Evolutionary conservation across 1,284 basidiomycete species (phyloP).

Genomic region (Cryptococcus depauperatus): DNA sequence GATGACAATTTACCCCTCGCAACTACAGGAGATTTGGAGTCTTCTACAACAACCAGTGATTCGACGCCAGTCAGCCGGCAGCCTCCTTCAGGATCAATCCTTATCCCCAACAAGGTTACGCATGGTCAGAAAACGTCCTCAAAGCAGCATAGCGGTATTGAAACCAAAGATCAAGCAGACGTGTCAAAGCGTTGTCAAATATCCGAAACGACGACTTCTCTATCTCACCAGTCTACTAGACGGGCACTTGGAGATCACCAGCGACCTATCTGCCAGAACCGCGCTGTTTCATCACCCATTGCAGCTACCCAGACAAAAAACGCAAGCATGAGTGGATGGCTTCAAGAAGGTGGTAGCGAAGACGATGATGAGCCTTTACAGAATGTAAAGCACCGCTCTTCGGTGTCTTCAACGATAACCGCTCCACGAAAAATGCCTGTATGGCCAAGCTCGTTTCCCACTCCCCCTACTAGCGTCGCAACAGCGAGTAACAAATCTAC

Average conservation of each 20-base stretch:
- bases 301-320: not conserved
- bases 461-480: not conserved
- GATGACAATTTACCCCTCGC: not conserved
- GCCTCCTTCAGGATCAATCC: not conserved
- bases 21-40: too few species aligned
- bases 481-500: not conserved
- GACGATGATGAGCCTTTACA: conserved; percentile 17
- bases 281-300: conserved; percentile 3
- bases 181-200: not conserved
- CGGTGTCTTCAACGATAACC: conserved; percentile 2
- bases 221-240: not conserved
- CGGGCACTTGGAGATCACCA: conserved; percentile 6
- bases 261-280: conserved; percentile 4
- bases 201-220: not conserved
- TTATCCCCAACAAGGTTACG: conserved; percentile 5
- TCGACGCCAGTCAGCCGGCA: not conserved
- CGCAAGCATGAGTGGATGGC: too few species aligned
- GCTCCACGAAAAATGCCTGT: not conserved
- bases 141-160: conserved; percentile 13
- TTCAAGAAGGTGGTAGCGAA: not conserved
- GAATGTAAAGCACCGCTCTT: conserved; percentile 5
- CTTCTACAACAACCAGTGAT: conserved; percentile 6
- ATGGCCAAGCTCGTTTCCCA: not conserved
- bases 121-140: conserved; percentile 2
- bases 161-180: conserved; percentile 3